phyloP scores from a whole-genome alignment of 345 rosid genomes.

The Xanthoceras sorbifolium region DNA sequence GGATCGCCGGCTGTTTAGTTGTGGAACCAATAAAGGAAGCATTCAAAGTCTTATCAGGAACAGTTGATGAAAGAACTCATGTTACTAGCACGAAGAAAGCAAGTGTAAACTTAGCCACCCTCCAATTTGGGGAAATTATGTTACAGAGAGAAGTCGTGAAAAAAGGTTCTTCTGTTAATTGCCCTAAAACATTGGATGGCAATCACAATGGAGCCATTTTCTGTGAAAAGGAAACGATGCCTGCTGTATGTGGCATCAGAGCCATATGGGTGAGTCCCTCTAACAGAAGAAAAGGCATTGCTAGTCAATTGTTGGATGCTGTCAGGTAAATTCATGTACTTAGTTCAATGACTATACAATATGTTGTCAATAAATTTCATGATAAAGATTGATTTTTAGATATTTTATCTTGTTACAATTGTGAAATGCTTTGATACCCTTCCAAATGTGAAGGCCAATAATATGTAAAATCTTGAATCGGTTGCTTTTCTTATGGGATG shows the following conservation, averaged over 20 bases:
- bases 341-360: background rate
- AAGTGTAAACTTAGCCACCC: conserved; percentile 41
- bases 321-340: conserved; percentile 49
- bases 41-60: conserved; percentile 49
- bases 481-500: conserved; percentile 1
- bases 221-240: conserved; percentile 57
- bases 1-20: conserved; percentile 72
- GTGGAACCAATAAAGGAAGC: conserved; percentile 86
- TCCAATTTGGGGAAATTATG: conserved; percentile 62
- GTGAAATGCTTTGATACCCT: too few relatives aligned
- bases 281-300: conserved; percentile 77
- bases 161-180: conserved; percentile 29
- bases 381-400: too few relatives aligned
- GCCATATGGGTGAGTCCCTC: conserved; percentile 89
- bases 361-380: background rate
- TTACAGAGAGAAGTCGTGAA: conserved; percentile 58
- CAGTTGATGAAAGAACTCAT: conserved; percentile 25
- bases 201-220: conserved; percentile 46
- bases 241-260: conserved; percentile 75
- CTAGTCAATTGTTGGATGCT: conserved; percentile 69
- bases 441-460: too few relatives aligned
- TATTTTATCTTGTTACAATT: too few relatives aligned
- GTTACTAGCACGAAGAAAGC: conserved; percentile 26
- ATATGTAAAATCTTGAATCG: too few relatives aligned
- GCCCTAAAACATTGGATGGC: conserved; percentile 25